Evolutionary conservation across 306 rosid species (phyloP).

Genomic region (Lathyrus oleraceus): DNA sequence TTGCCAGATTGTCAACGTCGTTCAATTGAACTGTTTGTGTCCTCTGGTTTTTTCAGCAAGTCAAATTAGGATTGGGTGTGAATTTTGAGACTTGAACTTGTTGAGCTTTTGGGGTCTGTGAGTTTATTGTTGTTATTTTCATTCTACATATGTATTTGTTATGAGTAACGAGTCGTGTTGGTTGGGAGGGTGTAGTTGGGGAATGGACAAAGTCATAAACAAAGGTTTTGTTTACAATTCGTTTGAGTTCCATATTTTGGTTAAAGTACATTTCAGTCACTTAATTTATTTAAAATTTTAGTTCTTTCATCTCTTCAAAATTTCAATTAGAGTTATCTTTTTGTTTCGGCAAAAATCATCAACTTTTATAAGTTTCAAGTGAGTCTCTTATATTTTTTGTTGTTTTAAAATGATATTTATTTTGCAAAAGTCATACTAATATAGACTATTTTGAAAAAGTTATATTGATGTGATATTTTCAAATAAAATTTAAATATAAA

Average conservation of each 20-base stretch:
- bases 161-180: conserved; percentile 33
- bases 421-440: background rate
- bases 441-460: background rate
- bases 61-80: conserved; percentile 49
- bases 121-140: conserved; percentile 41
- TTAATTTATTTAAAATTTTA: background rate
- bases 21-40: conserved; percentile 45
- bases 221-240: conserved; percentile 38
- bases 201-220: conserved; percentile 36
- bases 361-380: background rate
- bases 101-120: conserved; percentile 52
- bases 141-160: conserved; percentile 43
- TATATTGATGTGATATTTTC: background rate
- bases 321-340: too few species aligned
- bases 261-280: background rate
- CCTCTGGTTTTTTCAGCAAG: conserved; percentile 49
- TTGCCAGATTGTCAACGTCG: conserved; percentile 46
- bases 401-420: background rate
- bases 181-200: conserved; percentile 37
- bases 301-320: background rate
- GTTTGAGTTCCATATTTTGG: conserved; percentile 33
- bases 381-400: background rate
- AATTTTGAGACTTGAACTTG: conserved; percentile 42
- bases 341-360: too few species aligned
- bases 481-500: background rate